Percentiles rank a stretch among this genome's conserved stretches.
These are phyloP conservation scores for Colletotrichum aenigma DNA, from an alignment of 2,329 filamentous ascomycete species.

Conservation along the genomic window DNA sequence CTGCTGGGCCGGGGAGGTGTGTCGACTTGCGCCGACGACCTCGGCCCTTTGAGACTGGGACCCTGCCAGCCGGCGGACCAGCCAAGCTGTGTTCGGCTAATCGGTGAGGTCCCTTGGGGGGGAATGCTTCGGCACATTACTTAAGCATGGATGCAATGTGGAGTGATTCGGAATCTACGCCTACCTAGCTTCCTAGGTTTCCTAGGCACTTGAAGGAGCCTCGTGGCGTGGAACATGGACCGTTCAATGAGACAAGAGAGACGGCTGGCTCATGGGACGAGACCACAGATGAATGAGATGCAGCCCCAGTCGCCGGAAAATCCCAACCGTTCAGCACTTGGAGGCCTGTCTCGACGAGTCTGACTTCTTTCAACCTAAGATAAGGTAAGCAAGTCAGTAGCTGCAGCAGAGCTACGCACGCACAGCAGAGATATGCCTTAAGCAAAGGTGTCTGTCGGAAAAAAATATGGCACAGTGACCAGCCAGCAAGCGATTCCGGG, in stretches of 20 bases:
- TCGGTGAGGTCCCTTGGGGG: background rate
- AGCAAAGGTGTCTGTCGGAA: background rate
- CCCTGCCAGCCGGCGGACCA: background rate
- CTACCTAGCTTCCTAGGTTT: background rate
- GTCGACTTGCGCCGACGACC: background rate
- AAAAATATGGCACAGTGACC: background rate
- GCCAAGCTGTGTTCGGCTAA: conserved; percentile 6
- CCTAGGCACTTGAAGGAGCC: background rate
- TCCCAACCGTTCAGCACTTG: background rate
- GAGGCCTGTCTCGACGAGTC: background rate
- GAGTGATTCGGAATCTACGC: background rate
- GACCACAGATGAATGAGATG: background rate
- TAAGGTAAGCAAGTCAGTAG: background rate
- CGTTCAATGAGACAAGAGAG: background rate
- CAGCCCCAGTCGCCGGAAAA: background rate
- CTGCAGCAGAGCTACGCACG: background rate
- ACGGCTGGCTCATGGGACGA: background rate
- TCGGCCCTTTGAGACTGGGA: background rate
- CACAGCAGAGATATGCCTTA: background rate
- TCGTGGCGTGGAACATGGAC: background rate
- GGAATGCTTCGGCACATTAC: background rate
- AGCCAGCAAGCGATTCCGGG: background rate
- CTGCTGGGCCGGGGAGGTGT: background rate
- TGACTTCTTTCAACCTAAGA: background rate
- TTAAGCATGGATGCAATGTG: background rate